Conservation (phyloP, 192 early-diverging fungal species). For the Helicostylum pulchrum region DNA sequence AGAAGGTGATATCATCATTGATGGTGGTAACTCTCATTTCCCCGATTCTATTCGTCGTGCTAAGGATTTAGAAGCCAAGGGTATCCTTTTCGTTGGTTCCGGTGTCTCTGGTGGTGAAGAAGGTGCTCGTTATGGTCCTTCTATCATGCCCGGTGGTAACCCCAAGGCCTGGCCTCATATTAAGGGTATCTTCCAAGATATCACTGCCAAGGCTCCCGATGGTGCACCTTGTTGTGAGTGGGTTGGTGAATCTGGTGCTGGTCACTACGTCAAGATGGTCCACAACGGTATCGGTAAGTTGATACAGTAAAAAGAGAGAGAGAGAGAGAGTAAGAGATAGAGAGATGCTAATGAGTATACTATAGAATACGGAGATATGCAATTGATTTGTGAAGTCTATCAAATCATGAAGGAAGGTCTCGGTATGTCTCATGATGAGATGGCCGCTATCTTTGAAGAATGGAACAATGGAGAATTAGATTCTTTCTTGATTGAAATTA, state of each 20-base stretch:
- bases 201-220: conserved; percentile 84
- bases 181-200: conserved; percentile 95
- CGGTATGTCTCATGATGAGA: conserved; percentile 78
- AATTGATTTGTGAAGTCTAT: conserved; percentile 96
- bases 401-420: conserved; percentile 88
- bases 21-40: conserved; percentile 99
- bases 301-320: background rate
- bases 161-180: conserved; percentile 89
- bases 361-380: conserved; percentile 96
- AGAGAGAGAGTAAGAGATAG: too few species aligned
- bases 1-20: conserved; percentile 93
- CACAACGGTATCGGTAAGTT: conserved; percentile 91
- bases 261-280: conserved; percentile 99
- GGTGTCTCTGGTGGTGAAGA: conserved; percentile 99
- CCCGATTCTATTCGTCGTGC: conserved; percentile 90
- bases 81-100: conserved; percentile 90
- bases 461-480: conserved; percentile 99
- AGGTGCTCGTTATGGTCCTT: conserved; percentile 95
- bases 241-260: conserved; percentile 96
- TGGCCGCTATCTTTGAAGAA: conserved; percentile 81
- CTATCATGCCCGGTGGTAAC: conserved; percentile 96
- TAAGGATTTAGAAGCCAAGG: conserved; percentile 85
- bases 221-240: conserved; percentile 97
- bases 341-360: background rate
- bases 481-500: conserved; percentile 97